These are phyloP conservation scores for Beauveria sp. DNA, from an alignment of 2,329 filamentous ascomycete genomes.

Conservation along the genomic window DNA sequence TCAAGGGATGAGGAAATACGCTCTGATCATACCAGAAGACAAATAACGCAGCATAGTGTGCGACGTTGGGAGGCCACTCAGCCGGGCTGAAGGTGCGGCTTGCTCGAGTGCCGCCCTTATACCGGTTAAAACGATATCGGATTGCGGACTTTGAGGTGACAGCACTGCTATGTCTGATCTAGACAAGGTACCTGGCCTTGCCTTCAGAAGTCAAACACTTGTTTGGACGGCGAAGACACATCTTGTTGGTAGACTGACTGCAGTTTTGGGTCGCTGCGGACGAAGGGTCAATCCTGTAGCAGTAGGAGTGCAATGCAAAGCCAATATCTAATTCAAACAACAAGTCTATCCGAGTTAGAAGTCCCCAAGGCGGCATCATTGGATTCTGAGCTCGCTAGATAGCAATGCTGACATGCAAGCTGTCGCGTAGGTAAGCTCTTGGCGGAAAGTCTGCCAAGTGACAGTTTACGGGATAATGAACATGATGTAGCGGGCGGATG, in stretches of 20 bases:
- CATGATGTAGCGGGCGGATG: background rate
- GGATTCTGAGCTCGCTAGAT: background rate
- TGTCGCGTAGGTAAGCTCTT: background rate
- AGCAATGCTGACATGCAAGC: background rate
- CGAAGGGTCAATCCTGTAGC: background rate
- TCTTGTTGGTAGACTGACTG: background rate
- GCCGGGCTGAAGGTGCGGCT: background rate
- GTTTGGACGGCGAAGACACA: background rate
- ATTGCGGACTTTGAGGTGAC: background rate
- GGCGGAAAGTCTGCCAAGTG: background rate
- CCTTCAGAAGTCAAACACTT: background rate
- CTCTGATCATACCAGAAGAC: too few relatives aligned
- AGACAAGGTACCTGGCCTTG: too few relatives aligned
- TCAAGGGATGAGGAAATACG: background rate
- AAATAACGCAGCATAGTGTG: background rate
- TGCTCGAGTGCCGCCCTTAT: background rate
- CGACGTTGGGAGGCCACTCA: background rate
- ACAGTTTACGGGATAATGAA: background rate
- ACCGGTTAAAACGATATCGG: constrained; percentile 6
- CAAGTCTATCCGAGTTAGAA: background rate
- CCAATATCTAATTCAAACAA: background rate
- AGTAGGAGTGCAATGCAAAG: background rate
- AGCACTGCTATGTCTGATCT: too few relatives aligned
- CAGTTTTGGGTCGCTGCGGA: background rate
- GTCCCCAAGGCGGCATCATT: background rate